Base-by-base conservation (phyloP, 2,329 filamentous ascomycete genomes). In the Trichoderma cornu-damae region DNA sequence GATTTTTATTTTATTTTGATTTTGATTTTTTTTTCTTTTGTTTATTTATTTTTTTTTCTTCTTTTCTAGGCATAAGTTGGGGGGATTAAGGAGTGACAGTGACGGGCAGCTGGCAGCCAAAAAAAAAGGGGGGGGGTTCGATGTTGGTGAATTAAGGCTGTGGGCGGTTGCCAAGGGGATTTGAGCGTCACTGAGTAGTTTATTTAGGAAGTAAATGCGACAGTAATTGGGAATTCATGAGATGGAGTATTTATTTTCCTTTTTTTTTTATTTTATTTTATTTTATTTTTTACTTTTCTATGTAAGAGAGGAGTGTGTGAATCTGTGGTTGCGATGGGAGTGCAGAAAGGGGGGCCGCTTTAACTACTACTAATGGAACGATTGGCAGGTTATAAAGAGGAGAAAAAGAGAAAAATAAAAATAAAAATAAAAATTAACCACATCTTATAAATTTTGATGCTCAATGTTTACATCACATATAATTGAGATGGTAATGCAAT, bases 21-120 rank as follows among this genome's bases (percentile, higher is more conserved):
- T 37, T 28, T 32, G n/a, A 3, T 32, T 47, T 20, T 2, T 46
- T 32, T 46, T 6, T 30, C 38, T 9, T 38, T 6, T 6, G 8
- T 35, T 38, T n/a, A 9, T 7, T 32, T 47, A 3, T 32, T 47
- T 20, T 2, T 46, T 32, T 46, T 6, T 30, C 38, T 9, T 38
- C 11, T 6, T n/a, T 35, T 38, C 30, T 14, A 28, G 20, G n/a
- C 11, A n/a, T 22, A 44, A 7, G n/a, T 8, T 38, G 7, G 16
- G 32, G 24, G 20, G 7, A 30, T 38, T n/a, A 16, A 16, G 32
- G 7, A 16, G 52, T 55, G 40, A 55, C 52, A 38, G 42, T 47
- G 52, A 42, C 22, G 16, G 52, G 9, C 52, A 55, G 52, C 52
- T 55, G 42, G 52, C 40, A 30, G 32, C 32, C 11, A 24, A 44